These are phyloP conservation scores for Pneumocystis sp. DNA, from an alignment of 1,139 yeast species.

Conservation along the genomic window DNA sequence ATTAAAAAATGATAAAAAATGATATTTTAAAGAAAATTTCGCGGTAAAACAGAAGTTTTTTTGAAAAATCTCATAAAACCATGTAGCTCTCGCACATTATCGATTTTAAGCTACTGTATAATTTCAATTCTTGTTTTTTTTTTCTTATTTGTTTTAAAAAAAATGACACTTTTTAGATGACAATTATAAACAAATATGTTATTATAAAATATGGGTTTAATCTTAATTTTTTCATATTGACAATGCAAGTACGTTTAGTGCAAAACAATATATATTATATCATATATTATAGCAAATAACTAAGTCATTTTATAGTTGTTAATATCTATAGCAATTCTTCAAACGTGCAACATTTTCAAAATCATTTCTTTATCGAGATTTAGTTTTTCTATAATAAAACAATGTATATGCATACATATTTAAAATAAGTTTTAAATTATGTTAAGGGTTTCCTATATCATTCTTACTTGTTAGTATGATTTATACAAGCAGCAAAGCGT, in stretches of 20 bases:
- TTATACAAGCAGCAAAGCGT: conserved; percentile 88
- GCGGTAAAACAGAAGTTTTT: not conserved
- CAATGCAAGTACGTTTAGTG: conserved; percentile 22
- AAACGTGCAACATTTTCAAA: conserved; percentile 53
- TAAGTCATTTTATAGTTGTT: conserved; percentile 31
- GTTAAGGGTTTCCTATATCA: conserved; percentile 68
- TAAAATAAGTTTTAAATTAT: not conserved
- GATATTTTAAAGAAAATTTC: not conserved
- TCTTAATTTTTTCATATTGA: conserved; percentile 74
- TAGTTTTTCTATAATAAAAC: conserved; percentile 76
- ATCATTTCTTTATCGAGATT: conserved; percentile 75
- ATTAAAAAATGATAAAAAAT: not conserved
- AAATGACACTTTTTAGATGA: conserved; percentile 41
- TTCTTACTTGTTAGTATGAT: conserved; percentile 80
- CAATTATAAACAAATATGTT: conserved; percentile 93
- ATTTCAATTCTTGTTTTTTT: conserved; percentile 45
- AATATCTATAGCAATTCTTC: conserved; percentile 66
- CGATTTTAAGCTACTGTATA: conserved; percentile 44
- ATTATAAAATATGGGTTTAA: conserved; percentile 71
- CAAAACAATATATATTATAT: not conserved
- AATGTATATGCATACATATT: conserved; percentile 25
- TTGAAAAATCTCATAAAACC: not conserved
- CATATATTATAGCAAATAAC: conserved; percentile 20
- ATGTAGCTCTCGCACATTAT: conserved; percentile 12
- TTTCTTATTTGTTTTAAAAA: not conserved